Evolutionary conservation across 169 alveolate genomes (phyloP).

Genomic region (Theileria annulata): DNA sequence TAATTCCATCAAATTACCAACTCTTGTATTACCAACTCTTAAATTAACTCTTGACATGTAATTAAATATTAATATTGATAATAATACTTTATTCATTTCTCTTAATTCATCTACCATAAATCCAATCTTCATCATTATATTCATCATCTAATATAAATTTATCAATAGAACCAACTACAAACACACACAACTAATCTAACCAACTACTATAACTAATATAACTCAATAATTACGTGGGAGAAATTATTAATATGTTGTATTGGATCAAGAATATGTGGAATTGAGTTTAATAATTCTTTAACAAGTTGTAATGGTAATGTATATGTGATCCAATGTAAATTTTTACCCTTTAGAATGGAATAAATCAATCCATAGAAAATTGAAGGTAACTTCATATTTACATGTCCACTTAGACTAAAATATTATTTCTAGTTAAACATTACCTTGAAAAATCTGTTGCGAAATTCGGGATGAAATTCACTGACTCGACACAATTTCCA

Average conservation of each 20-base stretch:
- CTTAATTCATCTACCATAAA: conserved; percentile 33
- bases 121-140: conserved; percentile 34
- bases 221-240: background rate
- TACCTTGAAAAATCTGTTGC: conserved; percentile 54
- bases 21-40: background rate
- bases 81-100: conserved; percentile 26
- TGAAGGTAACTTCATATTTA: conserved; percentile 20
- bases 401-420: conserved; percentile 7
- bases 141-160: conserved; percentile 5
- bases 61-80: conserved; percentile 40
- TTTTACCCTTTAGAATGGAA: conserved; percentile 7
- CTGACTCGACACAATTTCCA: conserved; percentile 12
- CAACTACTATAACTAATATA: too few relatives aligned
- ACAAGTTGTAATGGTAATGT: conserved; percentile 17
- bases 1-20: background rate
- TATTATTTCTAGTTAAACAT: too few relatives aligned
- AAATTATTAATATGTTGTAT: conserved; percentile 13
- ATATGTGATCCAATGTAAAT: conserved; percentile 16
- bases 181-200: too few relatives aligned
- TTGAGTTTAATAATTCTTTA: conserved; percentile 3
- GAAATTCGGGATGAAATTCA: conserved; percentile 50
- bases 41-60: background rate
- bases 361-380: conserved; percentile 48
- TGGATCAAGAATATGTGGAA: conserved; percentile 43
- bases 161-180: too few relatives aligned